Conservation (phyloP, 2,329 filamentous ascomycete genomes). For the Sarocladium kiliense region DNA sequence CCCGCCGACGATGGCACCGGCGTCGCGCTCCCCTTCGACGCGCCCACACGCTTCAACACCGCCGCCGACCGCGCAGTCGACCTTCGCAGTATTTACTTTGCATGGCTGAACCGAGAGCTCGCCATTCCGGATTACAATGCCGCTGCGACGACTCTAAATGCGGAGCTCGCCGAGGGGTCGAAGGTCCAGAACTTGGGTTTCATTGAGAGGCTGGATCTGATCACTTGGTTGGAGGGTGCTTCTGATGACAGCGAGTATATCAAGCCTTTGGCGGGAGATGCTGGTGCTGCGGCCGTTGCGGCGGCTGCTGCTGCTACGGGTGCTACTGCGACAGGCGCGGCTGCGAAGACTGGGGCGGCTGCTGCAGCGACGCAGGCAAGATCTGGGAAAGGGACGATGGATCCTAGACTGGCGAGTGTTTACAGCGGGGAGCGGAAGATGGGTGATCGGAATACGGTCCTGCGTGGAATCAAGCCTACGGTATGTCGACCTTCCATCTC, state of each 20-base stretch:
- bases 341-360: conserved; percentile 27
- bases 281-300: conserved; percentile 37
- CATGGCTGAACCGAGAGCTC: conserved; percentile 89
- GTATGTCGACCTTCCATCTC: conserved; percentile 44
- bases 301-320: conserved; percentile 33
- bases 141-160: conserved; percentile 72
- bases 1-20: conserved; percentile 39
- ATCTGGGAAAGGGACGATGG: conserved; percentile 61
- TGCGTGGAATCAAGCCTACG: conserved; percentile 83
- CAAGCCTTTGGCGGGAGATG: conserved; percentile 69
- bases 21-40: conserved; percentile 62
- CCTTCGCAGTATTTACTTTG: conserved; percentile 91
- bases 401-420: conserved; percentile 79
- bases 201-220: conserved; percentile 84
- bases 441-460: conserved; percentile 84
- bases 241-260: conserved; percentile 92
- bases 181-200: conserved; percentile 86
- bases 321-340: conserved; percentile 29
- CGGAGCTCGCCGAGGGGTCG: conserved; percentile 52
- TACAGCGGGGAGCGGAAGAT: conserved; percentile 88
- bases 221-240: conserved; percentile 88
- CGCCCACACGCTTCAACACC: conserved; percentile 83
- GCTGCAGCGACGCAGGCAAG: conserved; percentile 41
- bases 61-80: conserved; percentile 71
- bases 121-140: conserved; percentile 89